Conservation (phyloP, 441 rosid genomes). For the Adansonia grandidieri region DNA sequence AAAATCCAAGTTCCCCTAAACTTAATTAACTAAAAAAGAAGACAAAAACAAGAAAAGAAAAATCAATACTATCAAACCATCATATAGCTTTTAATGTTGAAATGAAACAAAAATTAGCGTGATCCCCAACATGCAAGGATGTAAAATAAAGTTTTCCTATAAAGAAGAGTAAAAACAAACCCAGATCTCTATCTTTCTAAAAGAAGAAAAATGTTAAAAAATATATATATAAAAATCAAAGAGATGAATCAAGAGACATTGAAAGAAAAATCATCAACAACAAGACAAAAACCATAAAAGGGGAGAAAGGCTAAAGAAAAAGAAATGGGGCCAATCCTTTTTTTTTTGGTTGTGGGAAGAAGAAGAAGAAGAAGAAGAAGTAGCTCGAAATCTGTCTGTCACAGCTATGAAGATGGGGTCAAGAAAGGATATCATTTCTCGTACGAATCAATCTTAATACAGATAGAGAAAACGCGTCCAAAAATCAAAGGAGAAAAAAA, state of each 20-base stretch:
- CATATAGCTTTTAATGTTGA: background rate
- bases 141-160: background rate
- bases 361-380: slow-evolving; percentile 2
- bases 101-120: background rate
- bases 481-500: slow-evolving; percentile 2
- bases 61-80: too few species aligned
- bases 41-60: too few species aligned
- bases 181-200: background rate
- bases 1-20: too few species aligned
- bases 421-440: slow-evolving; percentile 22
- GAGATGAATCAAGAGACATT: background rate
- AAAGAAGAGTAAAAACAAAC: background rate
- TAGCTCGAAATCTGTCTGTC: background rate
- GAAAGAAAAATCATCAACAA: background rate
- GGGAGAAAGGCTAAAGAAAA: background rate
- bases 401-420: slow-evolving; percentile 29
- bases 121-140: background rate
- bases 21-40: too few species aligned
- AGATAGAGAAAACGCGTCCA: slow-evolving; percentile 24
- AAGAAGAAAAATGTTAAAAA: background rate
- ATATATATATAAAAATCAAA: background rate
- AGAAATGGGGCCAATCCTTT: background rate
- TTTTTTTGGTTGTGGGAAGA: background rate
- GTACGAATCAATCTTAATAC: slow-evolving; percentile 4
- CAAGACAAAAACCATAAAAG: background rate